phyloP scores from a whole-genome alignment of 23 red algal genomes.

The Gracilaria gracilis region DNA sequence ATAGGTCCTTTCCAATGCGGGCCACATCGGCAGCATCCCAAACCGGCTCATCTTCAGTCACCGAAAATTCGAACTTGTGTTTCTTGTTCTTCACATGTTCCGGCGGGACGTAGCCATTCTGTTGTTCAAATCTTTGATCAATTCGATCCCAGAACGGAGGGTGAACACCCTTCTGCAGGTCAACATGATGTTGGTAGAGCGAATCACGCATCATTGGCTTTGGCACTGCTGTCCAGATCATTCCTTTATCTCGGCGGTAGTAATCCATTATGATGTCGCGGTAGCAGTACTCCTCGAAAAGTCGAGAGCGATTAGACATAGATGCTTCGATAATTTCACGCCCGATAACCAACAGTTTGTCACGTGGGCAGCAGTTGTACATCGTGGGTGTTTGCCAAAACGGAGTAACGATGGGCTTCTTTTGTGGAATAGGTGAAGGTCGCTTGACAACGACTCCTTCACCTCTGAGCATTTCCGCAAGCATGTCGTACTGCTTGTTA shows the following conservation, averaged over 20 bases:
- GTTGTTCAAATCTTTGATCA: neutral
- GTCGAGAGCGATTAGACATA: slow-evolving; percentile 9
- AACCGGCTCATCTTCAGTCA: slow-evolving; percentile 28
- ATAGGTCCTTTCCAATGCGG: slow-evolving; percentile 35
- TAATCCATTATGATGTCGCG: slow-evolving; percentile 48
- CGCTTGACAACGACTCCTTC: slow-evolving; percentile 43
- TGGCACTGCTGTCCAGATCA: slow-evolving; percentile 45
- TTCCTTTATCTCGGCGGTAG: slow-evolving; percentile 18
- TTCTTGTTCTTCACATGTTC: slow-evolving; percentile 2
- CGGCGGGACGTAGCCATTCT: neutral
- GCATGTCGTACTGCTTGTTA: slow-evolving; percentile 27
- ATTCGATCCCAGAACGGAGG: slow-evolving; percentile 37
- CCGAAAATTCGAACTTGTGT: slow-evolving; percentile 30
- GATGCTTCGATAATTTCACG: slow-evolving; percentile 27
- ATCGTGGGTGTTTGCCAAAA: slow-evolving; percentile 23
- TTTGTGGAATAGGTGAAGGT: neutral
- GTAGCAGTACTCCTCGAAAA: slow-evolving; percentile 54
- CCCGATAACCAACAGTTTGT: slow-evolving; percentile 34
- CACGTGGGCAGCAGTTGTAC: slow-evolving; percentile 52
- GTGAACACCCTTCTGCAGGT: neutral
- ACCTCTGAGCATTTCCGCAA: slow-evolving; percentile 28
- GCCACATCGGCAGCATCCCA: slow-evolving; percentile 55
- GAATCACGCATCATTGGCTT: slow-evolving; percentile 51
- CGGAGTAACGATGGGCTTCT: slow-evolving; percentile 27
- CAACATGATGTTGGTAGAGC: slow-evolving; percentile 35